A percentile compares a stretch with the other conserved stretches of the same genome.
Conservation (phyloP, 768 basidiomycete species). For the Harrya chromipes region DNA sequence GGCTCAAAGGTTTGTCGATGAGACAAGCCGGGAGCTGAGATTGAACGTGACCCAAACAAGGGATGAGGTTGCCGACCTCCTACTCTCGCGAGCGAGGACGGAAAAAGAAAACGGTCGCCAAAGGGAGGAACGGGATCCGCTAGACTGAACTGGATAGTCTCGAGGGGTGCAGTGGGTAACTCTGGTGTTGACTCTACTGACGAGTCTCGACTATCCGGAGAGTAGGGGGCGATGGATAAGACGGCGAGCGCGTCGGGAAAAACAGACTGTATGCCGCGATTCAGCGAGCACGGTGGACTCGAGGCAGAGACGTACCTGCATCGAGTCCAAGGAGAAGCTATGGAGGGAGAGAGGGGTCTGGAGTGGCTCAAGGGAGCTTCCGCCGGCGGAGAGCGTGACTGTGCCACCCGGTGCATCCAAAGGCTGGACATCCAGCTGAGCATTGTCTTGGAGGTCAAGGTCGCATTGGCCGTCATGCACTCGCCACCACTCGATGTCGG, state of each 20-base stretch:
- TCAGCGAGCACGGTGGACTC: conserved; percentile 18
- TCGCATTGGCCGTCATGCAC: conserved; percentile 68
- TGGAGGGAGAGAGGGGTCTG: conserved; percentile 32
- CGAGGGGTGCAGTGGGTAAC: conserved; percentile 36
- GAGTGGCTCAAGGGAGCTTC: conserved; percentile 37
- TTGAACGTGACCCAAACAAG: conserved; percentile 39
- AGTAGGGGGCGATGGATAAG: conserved; percentile 54
- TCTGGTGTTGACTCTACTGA: conserved; percentile 59
- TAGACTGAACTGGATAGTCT: conserved; percentile 37
- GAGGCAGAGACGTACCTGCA: conserved; percentile 21
- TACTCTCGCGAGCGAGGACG: conserved; percentile 20
- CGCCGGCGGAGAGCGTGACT: conserved; percentile 36
- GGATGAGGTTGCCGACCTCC: conserved; percentile 24
- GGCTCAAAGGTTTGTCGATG: conserved; percentile 30
- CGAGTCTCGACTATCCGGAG: conserved; percentile 43
- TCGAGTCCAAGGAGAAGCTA: conserved; percentile 19
- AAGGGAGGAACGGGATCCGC: conserved; percentile 38
- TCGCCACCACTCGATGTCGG: conserved; percentile 88
- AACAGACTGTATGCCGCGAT: conserved; percentile 21
- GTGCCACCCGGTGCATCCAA: conserved; percentile 19
- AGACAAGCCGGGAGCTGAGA: conserved; percentile 41
- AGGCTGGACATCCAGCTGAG: conserved; percentile 19
- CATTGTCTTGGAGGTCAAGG: conserved; percentile 29
- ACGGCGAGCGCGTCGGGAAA: conserved; percentile 49
- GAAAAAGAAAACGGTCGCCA: conserved; percentile 27